These are phyloP conservation scores for Phaeophleospora eucalypticola DNA, from an alignment of 2,329 filamentous ascomycete genomes.

Conservation along the genomic window DNA sequence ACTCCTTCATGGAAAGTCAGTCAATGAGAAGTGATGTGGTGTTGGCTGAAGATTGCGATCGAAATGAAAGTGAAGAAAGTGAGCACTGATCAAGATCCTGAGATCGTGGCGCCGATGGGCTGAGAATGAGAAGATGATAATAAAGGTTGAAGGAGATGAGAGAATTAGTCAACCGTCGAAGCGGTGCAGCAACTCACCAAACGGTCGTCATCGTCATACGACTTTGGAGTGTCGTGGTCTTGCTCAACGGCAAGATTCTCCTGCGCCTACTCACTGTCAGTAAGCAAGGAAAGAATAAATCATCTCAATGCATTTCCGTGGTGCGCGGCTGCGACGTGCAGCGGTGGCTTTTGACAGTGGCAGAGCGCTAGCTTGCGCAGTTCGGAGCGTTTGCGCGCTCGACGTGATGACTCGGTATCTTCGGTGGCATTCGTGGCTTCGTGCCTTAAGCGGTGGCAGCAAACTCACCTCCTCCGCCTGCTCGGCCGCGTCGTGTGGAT, in stretches of 20 bases:
- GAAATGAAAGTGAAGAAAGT: too few species aligned
- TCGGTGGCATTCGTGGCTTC: background rate
- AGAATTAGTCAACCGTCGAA: background rate
- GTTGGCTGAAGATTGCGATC: background rate
- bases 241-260: background rate
- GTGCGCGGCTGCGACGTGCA: too few species aligned
- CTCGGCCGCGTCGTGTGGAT: conserved; percentile 11
- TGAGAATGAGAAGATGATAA: background rate
- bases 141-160: too few species aligned
- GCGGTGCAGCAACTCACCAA: conserved; percentile 5
- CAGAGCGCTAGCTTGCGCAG: too few species aligned
- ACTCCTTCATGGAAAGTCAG: background rate
- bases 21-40: background rate
- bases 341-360: too few species aligned
- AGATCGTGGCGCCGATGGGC: background rate
- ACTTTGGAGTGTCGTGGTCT: too few species aligned
- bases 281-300: conserved; percentile 10
- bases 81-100: too few species aligned
- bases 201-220: background rate
- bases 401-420: too few species aligned
- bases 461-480: conserved; percentile 21
- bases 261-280: conserved; percentile 17
- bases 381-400: too few species aligned
- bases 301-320: background rate
- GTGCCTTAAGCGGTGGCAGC: background rate